phyloP scores from a whole-genome alignment of 257 asterid genomes.

The Catharanthus roseus region DNA sequence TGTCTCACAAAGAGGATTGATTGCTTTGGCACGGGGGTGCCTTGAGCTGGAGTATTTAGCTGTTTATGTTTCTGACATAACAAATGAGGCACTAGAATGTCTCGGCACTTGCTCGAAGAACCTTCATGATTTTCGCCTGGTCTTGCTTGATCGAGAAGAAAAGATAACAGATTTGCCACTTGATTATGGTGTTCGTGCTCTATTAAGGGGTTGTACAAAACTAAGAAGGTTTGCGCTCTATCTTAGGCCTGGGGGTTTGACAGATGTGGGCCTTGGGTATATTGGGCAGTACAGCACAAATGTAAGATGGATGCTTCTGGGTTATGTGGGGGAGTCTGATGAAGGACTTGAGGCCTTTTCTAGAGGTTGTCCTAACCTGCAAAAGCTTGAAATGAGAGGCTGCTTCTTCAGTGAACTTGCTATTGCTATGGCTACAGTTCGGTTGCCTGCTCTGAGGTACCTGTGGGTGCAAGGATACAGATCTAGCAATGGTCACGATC shows the following conservation, averaged over 20 bases:
- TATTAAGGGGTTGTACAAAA: conserved; percentile 54
- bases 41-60: conserved; percentile 55
- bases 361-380: conserved; percentile 72
- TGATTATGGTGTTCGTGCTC: conserved; percentile 70
- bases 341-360: conserved; percentile 74
- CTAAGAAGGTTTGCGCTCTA: conserved; percentile 76
- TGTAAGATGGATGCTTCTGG: conserved; percentile 88
- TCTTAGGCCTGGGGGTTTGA: conserved; percentile 69
- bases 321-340: conserved; percentile 72
- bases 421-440: conserved; percentile 51
- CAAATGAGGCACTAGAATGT: conserved; percentile 52
- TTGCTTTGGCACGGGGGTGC: conserved; percentile 53
- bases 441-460: conserved; percentile 52
- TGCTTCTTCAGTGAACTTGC: conserved; percentile 80
- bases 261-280: conserved; percentile 68
- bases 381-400: conserved; percentile 79
- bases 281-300: conserved; percentile 65
- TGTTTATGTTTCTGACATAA: conserved; percentile 58
- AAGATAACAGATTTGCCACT: conserved; percentile 70
- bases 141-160: conserved; percentile 60
- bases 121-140: conserved; percentile 70
- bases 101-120: conserved; percentile 55
- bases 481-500: conserved; percentile 42
- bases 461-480: conserved; percentile 87
- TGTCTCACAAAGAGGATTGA: conserved; percentile 59